Conservation (phyloP, 495 filamentous ascomycete genomes). For the Jackrogersella minutella region DNA sequence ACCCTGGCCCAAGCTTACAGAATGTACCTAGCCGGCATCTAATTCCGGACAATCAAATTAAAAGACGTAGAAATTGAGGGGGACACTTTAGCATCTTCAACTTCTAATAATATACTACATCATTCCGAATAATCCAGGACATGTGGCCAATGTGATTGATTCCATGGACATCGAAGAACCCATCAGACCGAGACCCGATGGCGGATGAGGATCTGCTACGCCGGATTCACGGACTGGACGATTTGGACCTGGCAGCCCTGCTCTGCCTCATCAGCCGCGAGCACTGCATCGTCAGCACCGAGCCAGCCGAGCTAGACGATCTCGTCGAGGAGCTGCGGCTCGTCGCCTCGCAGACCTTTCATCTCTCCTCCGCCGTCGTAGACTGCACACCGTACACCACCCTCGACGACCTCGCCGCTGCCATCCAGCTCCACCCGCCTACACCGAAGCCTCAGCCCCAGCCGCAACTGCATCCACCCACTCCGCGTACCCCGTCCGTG, state of each 20-base stretch:
- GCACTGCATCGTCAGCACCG: constrained; percentile 87
- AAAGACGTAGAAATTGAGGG: no score
- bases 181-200: constrained; percentile 56
- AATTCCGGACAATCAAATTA: background rate
- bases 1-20: background rate
- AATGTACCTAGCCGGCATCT: no score
- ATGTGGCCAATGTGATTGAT: constrained; percentile 18
- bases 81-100: no score
- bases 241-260: constrained; percentile 86
- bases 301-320: constrained; percentile 64
- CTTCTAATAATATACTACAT: background rate
- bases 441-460: constrained; percentile 22
- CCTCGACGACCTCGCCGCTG: constrained; percentile 78
- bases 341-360: constrained; percentile 75
- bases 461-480: constrained; percentile 23
- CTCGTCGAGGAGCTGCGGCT: constrained; percentile 76
- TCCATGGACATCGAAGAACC: constrained; percentile 25
- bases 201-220: constrained; percentile 66
- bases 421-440: constrained; percentile 54
- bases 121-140: background rate
- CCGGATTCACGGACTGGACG: constrained; percentile 77
- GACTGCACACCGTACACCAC: constrained; percentile 76
- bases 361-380: constrained; percentile 69
- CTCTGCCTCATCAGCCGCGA: constrained; percentile 79
- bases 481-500: constrained; percentile 27